phyloP scores from a whole-genome alignment of 306 rosid species.

The Myrica gale region DNA sequence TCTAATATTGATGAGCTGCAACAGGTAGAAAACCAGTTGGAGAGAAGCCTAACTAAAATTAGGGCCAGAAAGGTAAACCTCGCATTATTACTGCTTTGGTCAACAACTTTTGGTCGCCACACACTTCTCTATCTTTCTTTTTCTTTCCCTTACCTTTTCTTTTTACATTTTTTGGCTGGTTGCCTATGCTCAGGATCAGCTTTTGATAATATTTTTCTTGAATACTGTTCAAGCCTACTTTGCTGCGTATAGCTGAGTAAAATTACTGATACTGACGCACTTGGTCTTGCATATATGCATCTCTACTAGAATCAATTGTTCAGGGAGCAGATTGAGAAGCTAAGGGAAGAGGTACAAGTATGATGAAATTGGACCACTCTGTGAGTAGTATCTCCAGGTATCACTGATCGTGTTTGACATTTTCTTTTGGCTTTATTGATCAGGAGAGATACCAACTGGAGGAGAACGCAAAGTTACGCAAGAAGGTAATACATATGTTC shows the following conservation, averaged over 20 bases:
- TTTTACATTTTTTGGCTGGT: background rate
- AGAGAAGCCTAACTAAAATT: constrained; percentile 63
- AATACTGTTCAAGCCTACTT: background rate
- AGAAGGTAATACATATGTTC: constrained; percentile 40
- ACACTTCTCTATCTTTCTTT: background rate
- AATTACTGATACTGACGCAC: background rate
- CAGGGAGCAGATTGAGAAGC: constrained; percentile 58
- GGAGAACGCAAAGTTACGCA: constrained; percentile 52
- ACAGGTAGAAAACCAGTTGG: constrained; percentile 64
- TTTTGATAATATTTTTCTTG: background rate
- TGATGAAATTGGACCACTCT: background rate
- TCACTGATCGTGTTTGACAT: background rate
- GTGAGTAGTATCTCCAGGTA: background rate
- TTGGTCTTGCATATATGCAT: constrained; percentile 24
- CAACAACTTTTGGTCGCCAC: too few relatives aligned
- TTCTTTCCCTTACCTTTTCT: background rate
- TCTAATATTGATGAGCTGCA: constrained; percentile 53
- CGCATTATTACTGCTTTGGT: too few relatives aligned
- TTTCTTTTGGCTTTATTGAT: constrained; percentile 12
- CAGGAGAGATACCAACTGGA: constrained; percentile 59
- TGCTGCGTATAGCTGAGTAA: background rate
- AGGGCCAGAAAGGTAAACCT: constrained; percentile 73
- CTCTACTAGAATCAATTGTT: constrained; percentile 49
- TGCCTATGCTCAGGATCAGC: background rate
- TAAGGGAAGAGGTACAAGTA: constrained; percentile 61